Base-by-base conservation (phyloP, 1,284 basidiomycete genomes). In the Trichosporon sp. region DNA sequence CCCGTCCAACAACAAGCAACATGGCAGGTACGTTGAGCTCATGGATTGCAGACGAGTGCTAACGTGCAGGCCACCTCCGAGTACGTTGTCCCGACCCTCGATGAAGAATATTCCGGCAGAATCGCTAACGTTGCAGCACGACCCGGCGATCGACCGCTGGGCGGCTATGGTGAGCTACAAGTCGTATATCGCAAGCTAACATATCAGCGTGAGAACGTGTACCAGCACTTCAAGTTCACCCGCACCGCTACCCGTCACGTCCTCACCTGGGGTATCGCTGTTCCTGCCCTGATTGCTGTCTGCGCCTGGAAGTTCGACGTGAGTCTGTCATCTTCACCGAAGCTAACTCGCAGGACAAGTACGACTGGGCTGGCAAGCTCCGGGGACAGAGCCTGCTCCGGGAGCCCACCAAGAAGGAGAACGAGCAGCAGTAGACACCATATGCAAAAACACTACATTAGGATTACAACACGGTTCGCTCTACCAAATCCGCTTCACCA, bases 401-500 rank as follows among this genome's bases (percentile, higher is more conserved):
- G 37, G 73, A 70, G 14, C 70, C 76, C 66, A 74, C 63, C 54
- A 40, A 68, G 68, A 59, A 67, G 65, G 16, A 63, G 67, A 67
- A 69, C 51, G 59, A 70, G 21, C 69, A 70, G 21, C 69, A 75
- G 66, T 72, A 76, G 66, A 68, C 65, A 61, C 12, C 64, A 66
- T 68, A 74, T 73, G 69, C 69, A 70, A 63, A 68, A 46, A 63
- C 40, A 56, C 56, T 69, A 66, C 66, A 72, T 70, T 71, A 73
- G 69, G 70, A 70, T 61, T 73, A 73, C 68, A 75, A 75, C 70
- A 67, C 3, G 35, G 31, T 11, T 63, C 16, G 31, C 16, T 31
- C 56, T 75, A 95, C 92, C 92, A 95, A 68, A 96, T 95, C 61
- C 92, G 88, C 80, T 96, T 96, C 48, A 95, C 91, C 94, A 96